Percentiles rank a stretch among this genome's conserved stretches.
Evolutionary conservation across 352 stramenopile species (phyloP).

Genomic region (Phytophthora citrophthora): DNA sequence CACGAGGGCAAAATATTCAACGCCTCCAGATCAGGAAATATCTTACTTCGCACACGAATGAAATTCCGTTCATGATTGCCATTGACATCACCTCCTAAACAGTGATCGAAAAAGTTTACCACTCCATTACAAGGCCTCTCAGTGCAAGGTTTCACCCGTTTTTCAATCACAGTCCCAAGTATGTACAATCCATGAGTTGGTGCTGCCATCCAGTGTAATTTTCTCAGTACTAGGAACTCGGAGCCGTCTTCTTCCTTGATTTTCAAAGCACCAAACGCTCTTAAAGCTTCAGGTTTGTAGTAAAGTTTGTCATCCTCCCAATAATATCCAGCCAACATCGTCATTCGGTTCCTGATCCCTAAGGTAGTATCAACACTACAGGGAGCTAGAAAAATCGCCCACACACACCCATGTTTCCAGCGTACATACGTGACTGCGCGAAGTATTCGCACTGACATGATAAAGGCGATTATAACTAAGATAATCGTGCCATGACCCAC

Average conservation of each 20-base stretch:
- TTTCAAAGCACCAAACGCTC: constrained; percentile 16
- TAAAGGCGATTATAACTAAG: constrained; percentile 8
- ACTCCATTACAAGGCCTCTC: not conserved
- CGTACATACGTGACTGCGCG: constrained; percentile 1
- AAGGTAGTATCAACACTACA: constrained; percentile 18
- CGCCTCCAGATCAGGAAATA: not conserved
- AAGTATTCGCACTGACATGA: constrained; percentile 12
- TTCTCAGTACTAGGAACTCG: constrained; percentile 15
- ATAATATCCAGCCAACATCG: constrained; percentile 13
- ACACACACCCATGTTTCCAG: not conserved
- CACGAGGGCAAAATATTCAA: not conserved
- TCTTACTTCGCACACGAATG: not conserved
- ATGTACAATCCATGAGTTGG: not conserved
- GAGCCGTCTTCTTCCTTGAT: not conserved
- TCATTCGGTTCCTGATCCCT: constrained; percentile 8
- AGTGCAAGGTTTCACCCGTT: not conserved
- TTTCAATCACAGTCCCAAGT: not conserved
- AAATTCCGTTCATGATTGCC: not conserved
- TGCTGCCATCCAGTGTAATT: not conserved
- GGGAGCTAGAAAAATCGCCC: not conserved
- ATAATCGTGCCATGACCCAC: constrained; percentile 2
- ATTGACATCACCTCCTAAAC: not conserved
- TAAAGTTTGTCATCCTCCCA: constrained; percentile 9
- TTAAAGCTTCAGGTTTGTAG: constrained; percentile 14
- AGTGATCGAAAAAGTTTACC: not conserved